A percentile compares a stretch with the other conserved stretches of the same genome.
Evolutionary conservation across 768 basidiomycete genomes (phyloP).

Genomic region (Tulasnella sp.): DNA sequence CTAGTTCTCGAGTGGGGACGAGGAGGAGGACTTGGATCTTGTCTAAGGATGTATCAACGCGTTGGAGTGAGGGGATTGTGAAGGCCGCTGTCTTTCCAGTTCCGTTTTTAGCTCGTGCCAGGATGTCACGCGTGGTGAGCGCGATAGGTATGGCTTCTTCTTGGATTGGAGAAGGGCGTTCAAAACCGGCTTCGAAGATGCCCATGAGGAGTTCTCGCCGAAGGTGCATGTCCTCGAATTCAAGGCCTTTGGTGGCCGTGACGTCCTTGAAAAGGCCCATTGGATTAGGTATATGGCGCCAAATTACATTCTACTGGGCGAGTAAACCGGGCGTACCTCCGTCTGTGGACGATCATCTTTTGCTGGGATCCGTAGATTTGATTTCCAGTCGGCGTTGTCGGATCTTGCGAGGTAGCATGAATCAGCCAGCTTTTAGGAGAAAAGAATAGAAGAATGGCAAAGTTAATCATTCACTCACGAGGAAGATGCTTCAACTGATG

Average conservation of each 20-base stretch:
- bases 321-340: slow-evolving; percentile 37
- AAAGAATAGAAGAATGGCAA: neutral
- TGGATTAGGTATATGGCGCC: neutral
- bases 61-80: slow-evolving; percentile 93
- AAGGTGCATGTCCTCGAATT: slow-evolving; percentile 92
- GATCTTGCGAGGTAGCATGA: neutral
- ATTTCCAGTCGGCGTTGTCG: slow-evolving; percentile 45
- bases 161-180: slow-evolving; percentile 95
- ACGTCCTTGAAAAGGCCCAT: slow-evolving; percentile 49
- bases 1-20: slow-evolving; percentile 97
- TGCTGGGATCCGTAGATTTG: slow-evolving; percentile 69
- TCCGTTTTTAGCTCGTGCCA: slow-evolving; percentile 92
- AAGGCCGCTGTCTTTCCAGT: slow-evolving; percentile 99
- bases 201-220: slow-evolving; percentile 97
- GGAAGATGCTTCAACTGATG: neutral
- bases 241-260: slow-evolving; percentile 80
- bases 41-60: slow-evolving; percentile 67
- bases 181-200: slow-evolving; percentile 97
- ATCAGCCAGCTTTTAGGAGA: neutral
- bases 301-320: neutral
- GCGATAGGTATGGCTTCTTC: slow-evolving; percentile 97
- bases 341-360: slow-evolving; percentile 93
- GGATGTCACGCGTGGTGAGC: slow-evolving; percentile 84
- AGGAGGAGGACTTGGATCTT: slow-evolving; percentile 96
- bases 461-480: neutral